Evolutionary conservation across 495 filamentous ascomycete genomes (phyloP).

Genomic region (Talaromyces trachyspermus): DNA sequence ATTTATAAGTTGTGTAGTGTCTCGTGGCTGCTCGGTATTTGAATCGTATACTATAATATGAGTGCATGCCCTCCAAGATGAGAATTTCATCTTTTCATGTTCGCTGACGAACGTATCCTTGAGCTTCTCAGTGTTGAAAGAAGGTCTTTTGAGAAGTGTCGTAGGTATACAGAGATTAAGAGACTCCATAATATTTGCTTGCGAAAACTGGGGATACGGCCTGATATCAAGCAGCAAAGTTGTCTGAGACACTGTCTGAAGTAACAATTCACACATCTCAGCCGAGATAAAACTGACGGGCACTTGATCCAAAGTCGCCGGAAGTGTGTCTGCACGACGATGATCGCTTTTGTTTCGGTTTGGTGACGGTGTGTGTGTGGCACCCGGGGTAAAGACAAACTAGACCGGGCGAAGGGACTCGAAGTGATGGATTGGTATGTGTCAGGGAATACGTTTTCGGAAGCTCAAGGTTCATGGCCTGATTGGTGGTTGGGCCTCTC

Average conservation of each 20-base stretch:
- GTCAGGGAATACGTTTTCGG: slow-evolving; percentile 7
- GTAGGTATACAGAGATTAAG: slow-evolving; percentile 94
- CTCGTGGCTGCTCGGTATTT: slow-evolving; percentile 65
- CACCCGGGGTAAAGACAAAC: slow-evolving; percentile 23
- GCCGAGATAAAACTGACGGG: slow-evolving; percentile 51
- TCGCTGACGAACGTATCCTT: slow-evolving; percentile 79
- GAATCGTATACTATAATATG: slow-evolving; percentile 85
- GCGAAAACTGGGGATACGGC: slow-evolving; percentile 72
- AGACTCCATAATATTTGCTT: slow-evolving; percentile 66
- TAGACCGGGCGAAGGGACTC: too few relatives aligned
- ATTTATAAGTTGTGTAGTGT: slow-evolving; percentile 68
- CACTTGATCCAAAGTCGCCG: slow-evolving; percentile 32
- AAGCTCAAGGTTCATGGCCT: not conserved
- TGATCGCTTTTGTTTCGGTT: slow-evolving; percentile 27
- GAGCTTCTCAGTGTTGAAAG: slow-evolving; percentile 86
- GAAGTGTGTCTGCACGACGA: slow-evolving; percentile 51
- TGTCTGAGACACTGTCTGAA: slow-evolving; percentile 49
- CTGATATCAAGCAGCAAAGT: slow-evolving; percentile 81
- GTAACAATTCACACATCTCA: slow-evolving; percentile 56
- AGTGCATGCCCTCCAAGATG: slow-evolving; percentile 62
- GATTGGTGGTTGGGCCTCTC: not conserved
- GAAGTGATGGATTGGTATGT: slow-evolving; percentile 18
- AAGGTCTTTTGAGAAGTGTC: slow-evolving; percentile 81
- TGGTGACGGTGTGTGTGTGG: slow-evolving; percentile 19
- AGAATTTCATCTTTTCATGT: slow-evolving; percentile 64